Evolutionary conservation across 352 stramenopile genomes (phyloP).

Genomic region (Paralagenidium karlingii): DNA sequence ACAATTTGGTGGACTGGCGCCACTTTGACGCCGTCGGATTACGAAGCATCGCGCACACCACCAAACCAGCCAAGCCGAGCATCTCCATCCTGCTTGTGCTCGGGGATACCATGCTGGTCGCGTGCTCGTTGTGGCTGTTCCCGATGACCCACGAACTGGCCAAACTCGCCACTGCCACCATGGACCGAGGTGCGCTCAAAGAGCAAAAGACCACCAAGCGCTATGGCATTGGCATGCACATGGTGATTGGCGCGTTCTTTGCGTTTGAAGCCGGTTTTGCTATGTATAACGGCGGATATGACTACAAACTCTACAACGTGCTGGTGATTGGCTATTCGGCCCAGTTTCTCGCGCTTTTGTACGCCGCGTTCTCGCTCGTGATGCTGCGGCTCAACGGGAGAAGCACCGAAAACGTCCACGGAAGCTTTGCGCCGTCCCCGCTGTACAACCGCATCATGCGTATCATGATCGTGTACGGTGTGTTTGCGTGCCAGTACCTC

Average conservation of each 20-base stretch:
- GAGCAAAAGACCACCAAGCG: slow-evolving; percentile 10
- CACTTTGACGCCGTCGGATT: slow-evolving; percentile 22
- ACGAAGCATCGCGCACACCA: slow-evolving; percentile 18
- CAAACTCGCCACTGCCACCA: slow-evolving; percentile 17
- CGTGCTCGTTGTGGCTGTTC: slow-evolving; percentile 33
- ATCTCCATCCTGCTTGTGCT: slow-evolving; percentile 25
- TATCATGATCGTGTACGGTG: slow-evolving; percentile 9
- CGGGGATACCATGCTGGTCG: slow-evolving; percentile 25
- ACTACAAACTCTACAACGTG: slow-evolving; percentile 17
- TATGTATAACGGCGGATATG: slow-evolving; percentile 23
- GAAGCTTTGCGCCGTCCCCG: slow-evolving; percentile 26
- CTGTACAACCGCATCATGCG: slow-evolving; percentile 39
- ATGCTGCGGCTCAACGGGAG: slow-evolving; percentile 23
- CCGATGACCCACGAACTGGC: slow-evolving; percentile 30
- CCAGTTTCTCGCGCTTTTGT: slow-evolving; percentile 20
- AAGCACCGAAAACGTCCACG: slow-evolving; percentile 37
- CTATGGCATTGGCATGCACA: slow-evolving; percentile 26
- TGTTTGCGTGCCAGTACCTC: slow-evolving; percentile 34
- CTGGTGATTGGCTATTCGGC: slow-evolving; percentile 32
- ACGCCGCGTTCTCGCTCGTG: slow-evolving; percentile 23
- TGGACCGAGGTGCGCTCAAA: slow-evolving; percentile 18
- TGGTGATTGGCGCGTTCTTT: slow-evolving; percentile 20
- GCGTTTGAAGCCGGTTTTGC: slow-evolving; percentile 17
- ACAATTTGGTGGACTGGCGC: too few relatives aligned
- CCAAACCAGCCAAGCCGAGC: slow-evolving; percentile 19